Evolutionary conservation across 306 rosid species (phyloP), one percentile per base, ranked within the genome.

Genomic region (Biancaea sappan): DNA sequence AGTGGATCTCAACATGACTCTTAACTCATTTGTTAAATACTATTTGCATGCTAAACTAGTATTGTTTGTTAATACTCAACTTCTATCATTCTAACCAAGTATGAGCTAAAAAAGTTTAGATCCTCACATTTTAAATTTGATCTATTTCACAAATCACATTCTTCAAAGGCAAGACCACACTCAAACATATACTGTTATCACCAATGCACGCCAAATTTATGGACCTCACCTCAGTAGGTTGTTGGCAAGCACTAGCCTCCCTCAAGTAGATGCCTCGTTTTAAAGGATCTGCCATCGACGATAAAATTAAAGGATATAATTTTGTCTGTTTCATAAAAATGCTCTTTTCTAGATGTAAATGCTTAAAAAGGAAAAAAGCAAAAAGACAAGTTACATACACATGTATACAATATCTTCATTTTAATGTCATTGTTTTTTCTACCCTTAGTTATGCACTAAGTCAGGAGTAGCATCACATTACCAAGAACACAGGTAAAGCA

Each of bases 261-360:
- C 99, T 90, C 44, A 94, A 80, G 80, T 94, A 94, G 84, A 94
- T 94, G 76, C 99, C 99, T 37, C 97, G 89, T 63, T 89, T 80
- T 43, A 81, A 82, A 71, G 95, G 92, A 82, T 70, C 97, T 94
- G 88, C 70, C 82, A 74, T 80, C 44, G 74, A 75, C 61, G 81
- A 78, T 71, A 80, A 86, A 32, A 79, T 18, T 46, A 66, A 81
- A 18, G 54, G 44, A 50, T 66, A 69, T 64, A 28, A 48, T 31
- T 62, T 54, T 11, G 22, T 69, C 57, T 63, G 19, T 63, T 46
- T 64, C 37, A 31, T 29, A 34, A 34, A 69, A 58, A 44, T 26
- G 56, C 57, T 54, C 61, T 70, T 62, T 19, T 56, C 73, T 66
- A 24, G 54, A 38, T 24, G 53, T 60, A 46, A 61, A n/a, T 21